A percentile compares a stretch with the other conserved stretches of the same genome.
Evolutionary conservation across 129 eudicot genomes (phyloP).

Genomic region (Artemisia tridentata): DNA sequence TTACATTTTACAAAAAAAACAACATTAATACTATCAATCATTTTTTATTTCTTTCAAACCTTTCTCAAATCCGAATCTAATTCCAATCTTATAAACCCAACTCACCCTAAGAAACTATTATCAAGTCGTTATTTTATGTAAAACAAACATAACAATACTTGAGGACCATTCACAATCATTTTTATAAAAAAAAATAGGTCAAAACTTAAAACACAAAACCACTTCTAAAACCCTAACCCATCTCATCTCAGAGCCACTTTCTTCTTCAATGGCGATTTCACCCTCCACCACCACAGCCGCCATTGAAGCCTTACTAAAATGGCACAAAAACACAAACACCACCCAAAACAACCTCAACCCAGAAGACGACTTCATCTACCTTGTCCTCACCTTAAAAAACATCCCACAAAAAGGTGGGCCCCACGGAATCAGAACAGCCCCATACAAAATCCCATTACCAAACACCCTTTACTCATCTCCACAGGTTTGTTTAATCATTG

Average conservation of each 20-base stretch:
- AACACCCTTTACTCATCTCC: conserved; percentile 44
- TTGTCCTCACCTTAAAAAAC: conserved; percentile 66
- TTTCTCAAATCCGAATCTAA: no score
- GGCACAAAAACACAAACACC: conserved; percentile 44
- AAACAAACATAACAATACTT: no score
- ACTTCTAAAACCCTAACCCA: background rate
- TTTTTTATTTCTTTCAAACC: no score
- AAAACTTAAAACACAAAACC: no score
- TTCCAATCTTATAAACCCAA: no score
- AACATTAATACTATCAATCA: no score
- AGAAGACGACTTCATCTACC: conserved; percentile 66
- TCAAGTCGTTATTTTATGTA: no score
- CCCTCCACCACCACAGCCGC: conserved; percentile 39
- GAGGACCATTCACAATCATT: no score
- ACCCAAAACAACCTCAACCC: conserved; percentile 45
- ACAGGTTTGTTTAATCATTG: conserved; percentile 58
- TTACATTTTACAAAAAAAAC: no score
- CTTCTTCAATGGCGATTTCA: conserved; percentile 16
- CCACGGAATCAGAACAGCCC: conserved; percentile 41
- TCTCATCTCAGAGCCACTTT: background rate
- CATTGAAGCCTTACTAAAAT: conserved; percentile 51
- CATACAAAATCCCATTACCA: conserved; percentile 66
- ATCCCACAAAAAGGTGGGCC: conserved; percentile 51
- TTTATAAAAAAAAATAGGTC: no score
- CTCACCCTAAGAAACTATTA: no score